Evolutionary conservation across 768 basidiomycete species (phyloP).

Genomic region (Strobilomyces dryophilus): DNA sequence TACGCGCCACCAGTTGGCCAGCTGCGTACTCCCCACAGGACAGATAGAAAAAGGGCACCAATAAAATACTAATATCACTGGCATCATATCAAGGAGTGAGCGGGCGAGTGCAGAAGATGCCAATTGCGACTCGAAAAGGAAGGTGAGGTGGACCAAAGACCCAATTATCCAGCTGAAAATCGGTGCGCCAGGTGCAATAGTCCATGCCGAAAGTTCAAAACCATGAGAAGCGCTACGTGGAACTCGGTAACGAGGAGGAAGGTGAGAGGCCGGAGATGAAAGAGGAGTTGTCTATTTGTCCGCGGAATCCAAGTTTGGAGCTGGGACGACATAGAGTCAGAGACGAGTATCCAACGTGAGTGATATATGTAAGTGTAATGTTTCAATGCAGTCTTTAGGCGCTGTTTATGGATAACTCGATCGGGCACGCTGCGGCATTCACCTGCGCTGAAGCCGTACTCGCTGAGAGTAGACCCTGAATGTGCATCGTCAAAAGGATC

Average conservation of each 20-base stretch:
- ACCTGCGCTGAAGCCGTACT: slow-evolving; percentile 53
- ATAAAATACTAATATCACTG: slow-evolving; percentile 5
- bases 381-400: slow-evolving; percentile 31
- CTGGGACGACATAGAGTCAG: slow-evolving; percentile 4
- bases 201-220: background rate
- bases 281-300: slow-evolving; percentile 3
- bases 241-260: background rate
- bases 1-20: too few species aligned
- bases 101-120: background rate
- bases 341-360: slow-evolving; percentile 11
- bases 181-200: background rate
- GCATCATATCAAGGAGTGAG: slow-evolving; percentile 7
- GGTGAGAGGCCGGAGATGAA: background rate
- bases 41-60: background rate
- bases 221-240: background rate
- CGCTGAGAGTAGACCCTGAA: slow-evolving; percentile 60
- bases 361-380: background rate
- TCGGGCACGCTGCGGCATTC: slow-evolving; percentile 61
- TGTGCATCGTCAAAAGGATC: slow-evolving; percentile 61
- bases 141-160: background rate
- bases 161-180: background rate
- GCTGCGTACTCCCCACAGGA: background rate
- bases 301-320: slow-evolving; percentile 4
- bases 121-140: background rate
- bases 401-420: slow-evolving; percentile 54